Evolutionary conservation across 805 yeast genomes (phyloP).

Genomic region (Scheffersomyces coipomensis): DNA sequence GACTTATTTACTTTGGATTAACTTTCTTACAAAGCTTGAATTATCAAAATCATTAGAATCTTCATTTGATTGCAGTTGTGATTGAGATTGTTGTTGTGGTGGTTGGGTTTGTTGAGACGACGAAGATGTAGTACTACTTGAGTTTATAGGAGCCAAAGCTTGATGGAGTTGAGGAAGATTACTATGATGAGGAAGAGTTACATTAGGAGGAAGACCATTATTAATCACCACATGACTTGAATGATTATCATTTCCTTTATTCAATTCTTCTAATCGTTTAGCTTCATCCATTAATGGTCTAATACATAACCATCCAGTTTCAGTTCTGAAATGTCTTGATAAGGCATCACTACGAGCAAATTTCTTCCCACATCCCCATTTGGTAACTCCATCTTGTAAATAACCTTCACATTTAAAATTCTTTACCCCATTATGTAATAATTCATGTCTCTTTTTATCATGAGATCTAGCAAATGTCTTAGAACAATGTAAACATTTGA

Average conservation of each 20-base stretch:
- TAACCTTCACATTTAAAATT: slow-evolving; percentile 66
- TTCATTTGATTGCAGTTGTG: background rate
- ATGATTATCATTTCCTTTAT: no score
- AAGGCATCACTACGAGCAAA: slow-evolving; percentile 80
- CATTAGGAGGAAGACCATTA: background rate
- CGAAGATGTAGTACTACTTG: background rate
- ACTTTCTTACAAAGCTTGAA: slow-evolving; percentile 14
- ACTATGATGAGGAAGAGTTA: background rate
- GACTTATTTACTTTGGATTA: slow-evolving; percentile 14
- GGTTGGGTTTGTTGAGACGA: no score
- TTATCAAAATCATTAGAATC: slow-evolving; percentile 10
- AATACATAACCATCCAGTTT: slow-evolving; percentile 69
- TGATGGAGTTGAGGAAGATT: background rate
- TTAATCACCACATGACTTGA: no score
- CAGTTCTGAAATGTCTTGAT: slow-evolving; percentile 73
- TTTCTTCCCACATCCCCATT: slow-evolving; percentile 74
- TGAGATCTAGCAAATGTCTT: slow-evolving; percentile 76
- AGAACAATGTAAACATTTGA: slow-evolving; percentile 59
- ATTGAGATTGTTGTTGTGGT: background rate
- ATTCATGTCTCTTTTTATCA: slow-evolving; percentile 74
- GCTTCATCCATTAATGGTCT: slow-evolving; percentile 64
- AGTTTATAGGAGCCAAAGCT: background rate
- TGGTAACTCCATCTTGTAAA: slow-evolving; percentile 53
- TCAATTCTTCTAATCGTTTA: slow-evolving; percentile 23
- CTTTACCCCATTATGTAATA: slow-evolving; percentile 71